phyloP scores from a whole-genome alignment of 495 filamentous ascomycete species.

The Opeltia flavorubescens region DNA sequence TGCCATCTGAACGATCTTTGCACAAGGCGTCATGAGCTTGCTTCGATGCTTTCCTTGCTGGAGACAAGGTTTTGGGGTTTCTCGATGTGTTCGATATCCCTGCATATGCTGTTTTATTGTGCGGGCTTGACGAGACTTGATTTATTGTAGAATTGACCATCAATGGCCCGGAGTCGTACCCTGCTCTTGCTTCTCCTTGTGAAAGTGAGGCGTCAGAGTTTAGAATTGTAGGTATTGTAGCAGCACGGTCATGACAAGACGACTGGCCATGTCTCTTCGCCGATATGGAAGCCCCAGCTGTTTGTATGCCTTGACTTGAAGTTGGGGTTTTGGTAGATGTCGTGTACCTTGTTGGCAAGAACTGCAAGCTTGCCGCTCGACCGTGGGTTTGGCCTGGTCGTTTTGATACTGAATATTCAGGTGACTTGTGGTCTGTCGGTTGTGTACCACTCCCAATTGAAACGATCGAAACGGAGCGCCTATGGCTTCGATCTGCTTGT shows the following conservation, averaged over 20 bases:
- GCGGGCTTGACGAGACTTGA: too few species aligned
- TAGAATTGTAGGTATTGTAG: conserved; percentile 5
- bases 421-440: background rate
- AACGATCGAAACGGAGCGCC: conserved; percentile 85
- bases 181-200: too few species aligned
- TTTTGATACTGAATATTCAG: conserved; percentile 16
- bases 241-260: background rate
- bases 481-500: conserved; percentile 36
- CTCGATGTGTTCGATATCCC: too few species aligned
- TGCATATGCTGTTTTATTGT: too few species aligned
- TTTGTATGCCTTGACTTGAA: conserved; percentile 1
- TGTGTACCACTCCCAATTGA: conserved; percentile 58
- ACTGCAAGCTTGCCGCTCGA: conserved; percentile 73
- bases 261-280: background rate
- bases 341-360: conserved; percentile 43
- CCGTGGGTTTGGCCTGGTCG: conserved; percentile 51
- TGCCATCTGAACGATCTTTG: too few species aligned
- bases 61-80: too few species aligned
- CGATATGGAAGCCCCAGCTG: background rate
- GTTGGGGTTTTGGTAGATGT: conserved; percentile 16
- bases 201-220: conserved; percentile 30
- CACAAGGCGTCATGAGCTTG: too few species aligned
- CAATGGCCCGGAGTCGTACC: too few species aligned
- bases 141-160: too few species aligned
- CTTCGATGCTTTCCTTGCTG: too few species aligned